phyloP scores from a whole-genome alignment of 768 basidiomycete species.

The Rhodosporidiobolus sp. region DNA sequence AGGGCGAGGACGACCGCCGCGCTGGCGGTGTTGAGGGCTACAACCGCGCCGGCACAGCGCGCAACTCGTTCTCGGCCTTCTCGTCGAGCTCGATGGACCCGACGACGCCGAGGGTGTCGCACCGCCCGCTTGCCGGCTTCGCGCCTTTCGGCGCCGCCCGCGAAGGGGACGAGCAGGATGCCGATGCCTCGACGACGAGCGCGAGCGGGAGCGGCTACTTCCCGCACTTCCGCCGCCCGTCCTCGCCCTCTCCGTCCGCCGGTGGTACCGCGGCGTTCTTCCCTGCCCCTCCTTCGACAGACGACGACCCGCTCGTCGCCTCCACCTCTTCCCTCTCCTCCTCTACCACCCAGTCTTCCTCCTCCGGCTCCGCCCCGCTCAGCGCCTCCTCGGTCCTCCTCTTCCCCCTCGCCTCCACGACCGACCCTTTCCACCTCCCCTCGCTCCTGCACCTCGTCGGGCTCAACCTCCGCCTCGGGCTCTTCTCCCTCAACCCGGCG shows the following conservation, averaged over 20 bases:
- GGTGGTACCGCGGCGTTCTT: neutral
- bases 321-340: neutral
- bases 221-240: neutral
- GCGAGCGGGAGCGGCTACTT: neutral
- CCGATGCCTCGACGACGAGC: neutral
- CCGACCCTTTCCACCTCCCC: slow-evolving; percentile 34
- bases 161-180: neutral
- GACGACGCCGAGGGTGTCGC: slow-evolving; percentile 19
- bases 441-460: slow-evolving; percentile 34
- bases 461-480: slow-evolving; percentile 31
- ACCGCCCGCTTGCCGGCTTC: neutral
- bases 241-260: neutral
- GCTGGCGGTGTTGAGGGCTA: neutral
- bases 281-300: neutral
- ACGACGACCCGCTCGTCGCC: neutral
- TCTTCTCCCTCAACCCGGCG: slow-evolving; percentile 9
- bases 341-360: neutral
- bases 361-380: neutral
- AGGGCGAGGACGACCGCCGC: neutral
- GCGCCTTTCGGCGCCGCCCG: neutral
- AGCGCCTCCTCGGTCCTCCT: slow-evolving; percentile 8
- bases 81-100: slow-evolving; percentile 20
- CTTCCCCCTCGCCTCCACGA: neutral
- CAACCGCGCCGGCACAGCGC: neutral
- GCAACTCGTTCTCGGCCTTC: slow-evolving; percentile 1